Percentiles rank a stretch among this genome's conserved stretches.
Conservation (phyloP, 2,329 filamentous ascomycete species). For the Colletotrichum euphorbiae region DNA sequence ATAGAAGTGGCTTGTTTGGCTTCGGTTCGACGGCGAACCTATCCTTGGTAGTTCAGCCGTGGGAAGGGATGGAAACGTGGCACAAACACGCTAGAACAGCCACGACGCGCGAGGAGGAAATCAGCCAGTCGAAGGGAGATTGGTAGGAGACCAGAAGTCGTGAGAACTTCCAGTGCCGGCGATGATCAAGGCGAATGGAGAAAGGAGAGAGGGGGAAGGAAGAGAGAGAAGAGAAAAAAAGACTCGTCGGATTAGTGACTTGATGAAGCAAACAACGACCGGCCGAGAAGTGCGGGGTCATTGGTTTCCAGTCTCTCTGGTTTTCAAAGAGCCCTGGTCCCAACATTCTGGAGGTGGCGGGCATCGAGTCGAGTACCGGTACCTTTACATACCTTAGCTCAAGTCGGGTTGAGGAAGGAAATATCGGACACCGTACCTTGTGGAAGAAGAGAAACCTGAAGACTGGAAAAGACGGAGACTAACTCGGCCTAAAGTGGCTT, state of each 20-base stretch:
- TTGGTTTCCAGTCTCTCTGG: conserved; percentile 1
- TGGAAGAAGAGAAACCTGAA: neutral
- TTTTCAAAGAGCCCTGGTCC: conserved; percentile 40
- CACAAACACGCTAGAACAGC: conserved; percentile 31
- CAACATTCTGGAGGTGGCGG: conserved; percentile 29
- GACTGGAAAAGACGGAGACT: neutral
- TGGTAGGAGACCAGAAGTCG: neutral
- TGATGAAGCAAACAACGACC: conserved; percentile 21
- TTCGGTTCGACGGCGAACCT: neutral
- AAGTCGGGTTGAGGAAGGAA: neutral
- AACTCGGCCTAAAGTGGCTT: neutral
- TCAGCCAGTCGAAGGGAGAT: neutral
- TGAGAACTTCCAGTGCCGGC: neutral
- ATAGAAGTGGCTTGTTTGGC: neutral
- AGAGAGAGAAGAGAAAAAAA: too few species aligned
- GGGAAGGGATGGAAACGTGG: neutral
- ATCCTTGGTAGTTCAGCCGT: neutral
- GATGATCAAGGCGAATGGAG: too few species aligned
- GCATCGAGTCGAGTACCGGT: neutral
- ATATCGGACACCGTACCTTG: conserved; percentile 21
- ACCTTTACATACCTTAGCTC: neutral
- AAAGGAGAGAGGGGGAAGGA: too few species aligned
- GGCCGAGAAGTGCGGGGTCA: conserved; percentile 21
- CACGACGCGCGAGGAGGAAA: conserved; percentile 8
- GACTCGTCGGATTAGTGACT: neutral